Evolutionary conservation across 495 filamentous ascomycete genomes (phyloP), one percentile per base, ranked within the genome.

Genomic region (Aspergillus panamensis): DNA sequence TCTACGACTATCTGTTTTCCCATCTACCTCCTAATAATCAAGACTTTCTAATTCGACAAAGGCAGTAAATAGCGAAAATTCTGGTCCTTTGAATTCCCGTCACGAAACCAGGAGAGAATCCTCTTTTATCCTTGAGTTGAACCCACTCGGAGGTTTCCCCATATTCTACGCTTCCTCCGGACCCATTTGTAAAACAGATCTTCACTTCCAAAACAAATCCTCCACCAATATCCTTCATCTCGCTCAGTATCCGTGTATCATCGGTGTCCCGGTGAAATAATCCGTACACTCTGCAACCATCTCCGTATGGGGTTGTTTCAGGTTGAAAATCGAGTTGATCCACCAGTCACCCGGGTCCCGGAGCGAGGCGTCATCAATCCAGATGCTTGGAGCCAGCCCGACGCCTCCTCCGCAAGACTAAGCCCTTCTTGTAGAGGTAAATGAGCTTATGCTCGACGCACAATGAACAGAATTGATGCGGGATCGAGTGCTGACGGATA

Each of bases 171-270:
- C 10, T 10, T 10, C 14, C 35, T 39, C 35, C 10, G 35, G 14
- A 12, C 30, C 31, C 31, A 9, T 53, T 52, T 50, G 30, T 30
- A 14, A 35, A 39, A 49, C 33, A 31, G 57, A 53, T 59, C 57
- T 52, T 48, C 40, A 31, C 16, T 42, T n/a, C 33, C 57, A 42
- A 42, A 13, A 48, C 14, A 59, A 54, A 59, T 54, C 57, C 42
- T 59, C 57, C 57, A 54, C 51, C 57, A 59, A 59, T 59, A 53
- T 53, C 39, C 29, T 47, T n/a, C 8, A 37, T 20, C 32, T 3
- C 31, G 13, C 47, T 6, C 12, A 37, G 20, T 30, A 14, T 20
- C 13, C 8, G 3, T 47, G 43, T 29, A 30, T 49, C 20, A 31
- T 31, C 43, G 29, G 14, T 3, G 19, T 20, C 25, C 44, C 44